Percentiles rank a stretch among this genome's conserved stretches.
phyloP scores from a whole-genome alignment of 164 flowering plant species.

The Kalanchoe fedtschenkoi region DNA sequence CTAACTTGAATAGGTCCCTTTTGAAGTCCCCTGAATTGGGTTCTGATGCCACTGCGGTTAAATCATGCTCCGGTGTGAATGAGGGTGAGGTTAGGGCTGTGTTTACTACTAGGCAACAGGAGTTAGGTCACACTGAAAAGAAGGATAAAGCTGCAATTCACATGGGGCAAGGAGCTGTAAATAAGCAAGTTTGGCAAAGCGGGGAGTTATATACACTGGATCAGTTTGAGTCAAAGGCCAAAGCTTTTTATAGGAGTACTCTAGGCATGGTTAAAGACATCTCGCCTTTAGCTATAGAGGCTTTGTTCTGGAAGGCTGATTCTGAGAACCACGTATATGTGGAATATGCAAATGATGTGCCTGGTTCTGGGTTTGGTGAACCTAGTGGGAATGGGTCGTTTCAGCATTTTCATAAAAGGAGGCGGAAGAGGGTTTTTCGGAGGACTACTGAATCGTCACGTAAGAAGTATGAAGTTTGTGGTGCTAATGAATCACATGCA shows the following conservation, averaged over 20 bases:
- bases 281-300: conserved; percentile 54
- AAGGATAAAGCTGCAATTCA: conserved; percentile 27
- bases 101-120: conserved; percentile 92
- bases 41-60: conserved; percentile 16
- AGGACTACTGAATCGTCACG: conserved; percentile 16
- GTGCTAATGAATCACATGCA: conserved; percentile 7
- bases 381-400: conserved; percentile 51
- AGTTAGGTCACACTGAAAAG: conserved; percentile 57
- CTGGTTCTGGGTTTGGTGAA: conserved; percentile 88
- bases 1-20: conserved; percentile 67
- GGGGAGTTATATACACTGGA: conserved; percentile 85
- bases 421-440: conserved; percentile 36
- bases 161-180: conserved; percentile 17
- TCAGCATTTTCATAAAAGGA: conserved; percentile 31
- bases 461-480: conserved; percentile 20
- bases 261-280: conserved; percentile 59
- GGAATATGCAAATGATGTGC: conserved; percentile 98
- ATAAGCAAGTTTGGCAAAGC: conserved; percentile 95
- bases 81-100: conserved; percentile 47
- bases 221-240: conserved; percentile 86
- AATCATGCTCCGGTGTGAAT: conserved; percentile 15
- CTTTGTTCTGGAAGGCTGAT: conserved; percentile 83
- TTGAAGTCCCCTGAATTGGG: conserved; percentile 54
- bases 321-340: conserved; percentile 77
- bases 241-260: conserved; percentile 50